Evolutionary conservation across 768 basidiomycete species (phyloP), one percentile per base, ranked within the genome.

Genomic region (Boletus rubropictus): DNA sequence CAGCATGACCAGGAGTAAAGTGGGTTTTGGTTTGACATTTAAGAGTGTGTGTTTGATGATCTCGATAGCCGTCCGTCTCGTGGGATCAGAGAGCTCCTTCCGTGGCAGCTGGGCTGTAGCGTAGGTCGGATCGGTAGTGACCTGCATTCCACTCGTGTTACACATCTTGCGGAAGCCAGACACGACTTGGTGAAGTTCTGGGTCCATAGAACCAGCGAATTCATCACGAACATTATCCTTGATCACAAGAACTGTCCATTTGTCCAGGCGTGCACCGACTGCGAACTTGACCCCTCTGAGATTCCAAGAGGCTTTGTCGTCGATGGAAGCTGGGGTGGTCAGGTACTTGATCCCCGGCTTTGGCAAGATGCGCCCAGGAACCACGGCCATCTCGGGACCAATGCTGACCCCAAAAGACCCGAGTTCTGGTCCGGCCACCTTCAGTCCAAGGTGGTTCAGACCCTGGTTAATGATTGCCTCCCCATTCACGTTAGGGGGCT

Each of bases 221-320:
- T 89, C 86, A 35, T 79, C 77, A n/a, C 77, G 59, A 42, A 72
- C 73, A 11, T 74, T 70, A 52, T 89, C 87, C 47, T 72, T 67
- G 53, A 91, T 79, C 35, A 88, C 67, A 12, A 91, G 67, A 10
- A 89, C 82, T 1, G 73, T 77, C 85, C 86, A 89, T 20, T 76
- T 77, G 20, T 69, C 68, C 40, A 91, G 63, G 12, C 56, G 64
- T 7, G 71, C 79, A 9, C 85, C 84, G 21, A 60, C 65, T 3
- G 78, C 67, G 57, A 90, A 90, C 54, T 75, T 79, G 74, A 66
- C 72, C 36, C 74, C 72, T 39, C 76, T 65, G 39, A 80, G 58
- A 50, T 80, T 79, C 77, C 77, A 79, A 39, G 74, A 71, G 27
- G 77, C 78, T 40, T 57, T 65, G 1, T 77, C 71, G 50, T 77